Percentiles rank a stretch among this genome's conserved stretches.
phyloP scores from a whole-genome alignment of 2,329 filamentous ascomycete genomes.

The Lasiodiplodia theobromae region DNA sequence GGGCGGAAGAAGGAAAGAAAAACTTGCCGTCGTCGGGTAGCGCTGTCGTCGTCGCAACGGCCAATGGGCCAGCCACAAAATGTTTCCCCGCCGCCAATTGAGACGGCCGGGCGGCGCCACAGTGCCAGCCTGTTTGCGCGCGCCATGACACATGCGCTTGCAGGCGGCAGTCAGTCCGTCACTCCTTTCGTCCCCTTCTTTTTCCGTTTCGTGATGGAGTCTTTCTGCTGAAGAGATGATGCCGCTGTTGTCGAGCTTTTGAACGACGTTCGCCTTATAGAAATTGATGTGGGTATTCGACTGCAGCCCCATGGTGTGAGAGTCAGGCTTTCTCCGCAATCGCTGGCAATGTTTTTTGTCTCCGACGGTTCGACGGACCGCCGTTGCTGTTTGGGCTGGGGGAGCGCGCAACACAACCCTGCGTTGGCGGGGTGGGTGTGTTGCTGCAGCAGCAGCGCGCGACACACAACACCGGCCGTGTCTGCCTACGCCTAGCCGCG shows the following conservation, averaged over 20 bases:
- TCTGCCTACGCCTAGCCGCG: too few species aligned
- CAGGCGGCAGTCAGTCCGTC: neutral
- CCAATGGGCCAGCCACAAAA: neutral
- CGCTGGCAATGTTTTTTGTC: neutral
- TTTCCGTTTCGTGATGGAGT: too few species aligned
- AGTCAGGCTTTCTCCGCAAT: neutral
- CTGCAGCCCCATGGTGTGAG: neutral
- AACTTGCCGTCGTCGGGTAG: neutral
- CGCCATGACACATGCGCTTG: neutral
- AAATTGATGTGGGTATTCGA: conserved; percentile 11
- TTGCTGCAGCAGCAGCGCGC: too few species aligned
- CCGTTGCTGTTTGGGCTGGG: neutral
- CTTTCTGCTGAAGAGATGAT: neutral
- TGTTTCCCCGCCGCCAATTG: neutral
- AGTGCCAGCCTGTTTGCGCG: too few species aligned
- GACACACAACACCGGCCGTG: too few species aligned
- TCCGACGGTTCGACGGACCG: neutral
- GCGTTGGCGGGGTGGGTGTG: too few species aligned
- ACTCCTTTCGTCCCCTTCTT: neutral
- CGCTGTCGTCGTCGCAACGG: neutral
- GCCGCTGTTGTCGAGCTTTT: neutral
- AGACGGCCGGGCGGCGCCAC: neutral
- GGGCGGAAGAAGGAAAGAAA: neutral
- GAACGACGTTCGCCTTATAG: neutral
- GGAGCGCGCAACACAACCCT: neutral